phyloP scores from a whole-genome alignment of 805 yeast genomes.

The Sungouiozyma ichnusensis region DNA sequence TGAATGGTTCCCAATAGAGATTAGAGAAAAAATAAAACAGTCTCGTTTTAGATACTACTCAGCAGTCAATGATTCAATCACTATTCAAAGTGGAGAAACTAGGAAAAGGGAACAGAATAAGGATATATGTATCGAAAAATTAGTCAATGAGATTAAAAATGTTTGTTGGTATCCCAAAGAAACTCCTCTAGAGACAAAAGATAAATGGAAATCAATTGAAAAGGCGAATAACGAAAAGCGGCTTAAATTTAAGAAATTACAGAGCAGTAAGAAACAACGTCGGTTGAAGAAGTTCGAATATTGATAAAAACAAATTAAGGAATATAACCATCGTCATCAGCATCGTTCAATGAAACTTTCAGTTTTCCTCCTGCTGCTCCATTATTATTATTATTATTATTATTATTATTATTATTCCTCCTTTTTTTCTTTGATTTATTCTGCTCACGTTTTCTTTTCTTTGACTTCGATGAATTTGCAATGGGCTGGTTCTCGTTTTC shows the following conservation, averaged over 20 bases:
- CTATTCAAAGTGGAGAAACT: conserved; percentile 50
- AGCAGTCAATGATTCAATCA: conserved; percentile 39
- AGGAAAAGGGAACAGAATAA: conserved; percentile 51
- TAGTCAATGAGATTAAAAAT: conserved; percentile 41
- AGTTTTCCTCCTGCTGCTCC: background rate
- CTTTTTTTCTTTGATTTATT: conserved; percentile 6
- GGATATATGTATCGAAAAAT: conserved; percentile 48
- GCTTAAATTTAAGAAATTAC: conserved; percentile 29
- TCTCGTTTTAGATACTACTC: conserved; percentile 44
- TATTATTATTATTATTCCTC: conserved; percentile 12
- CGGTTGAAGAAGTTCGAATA: conserved; percentile 11
- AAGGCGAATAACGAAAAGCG: conserved; percentile 28
- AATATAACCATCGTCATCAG: conserved; percentile 17
- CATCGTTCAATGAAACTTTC: conserved; percentile 7
- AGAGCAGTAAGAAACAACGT: conserved; percentile 31
- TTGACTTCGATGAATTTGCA: conserved; percentile 8
- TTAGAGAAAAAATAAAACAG: conserved; percentile 31
- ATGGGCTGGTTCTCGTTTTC: conserved; percentile 12
- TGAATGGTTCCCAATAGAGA: conserved; percentile 50
- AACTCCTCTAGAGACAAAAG: conserved; percentile 33
- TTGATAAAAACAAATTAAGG: conserved; percentile 6
- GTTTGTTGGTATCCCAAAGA: conserved; percentile 40
- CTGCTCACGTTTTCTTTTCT: conserved; percentile 8
- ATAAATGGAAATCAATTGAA: conserved; percentile 40
- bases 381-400: background rate